phyloP scores from a whole-genome alignment of 208 protist genomes.

The Porcisia hertigi region DNA sequence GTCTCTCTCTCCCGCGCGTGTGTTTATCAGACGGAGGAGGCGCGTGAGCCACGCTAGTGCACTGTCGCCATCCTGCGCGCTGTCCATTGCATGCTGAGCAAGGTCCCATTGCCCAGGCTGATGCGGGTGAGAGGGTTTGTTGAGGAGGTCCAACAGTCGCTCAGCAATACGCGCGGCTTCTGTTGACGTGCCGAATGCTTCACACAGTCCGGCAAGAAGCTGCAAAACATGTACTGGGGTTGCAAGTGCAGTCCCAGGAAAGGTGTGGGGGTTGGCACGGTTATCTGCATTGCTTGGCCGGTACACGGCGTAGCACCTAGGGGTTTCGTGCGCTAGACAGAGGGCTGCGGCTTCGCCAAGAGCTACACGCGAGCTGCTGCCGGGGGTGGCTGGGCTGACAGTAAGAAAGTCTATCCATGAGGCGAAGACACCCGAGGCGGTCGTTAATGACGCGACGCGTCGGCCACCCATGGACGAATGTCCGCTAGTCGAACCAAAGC shows the following conservation, averaged over 20 bases:
- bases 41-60: conserved; percentile 38
- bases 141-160: conserved; percentile 53
- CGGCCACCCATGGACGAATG: not conserved
- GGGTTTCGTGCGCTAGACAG: conserved; percentile 36
- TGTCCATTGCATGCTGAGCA: conserved; percentile 29
- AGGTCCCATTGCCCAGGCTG: conserved; percentile 52
- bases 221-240: conserved; percentile 35
- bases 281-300: conserved; percentile 20
- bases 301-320: conserved; percentile 51
- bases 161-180: conserved; percentile 28
- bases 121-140: conserved; percentile 59
- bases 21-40: conserved; percentile 22
- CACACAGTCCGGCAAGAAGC: conserved; percentile 19
- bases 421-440: not conserved
- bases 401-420: conserved; percentile 25
- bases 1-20: not conserved
- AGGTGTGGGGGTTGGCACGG: not conserved
- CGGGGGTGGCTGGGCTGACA: not conserved
- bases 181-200: not conserved
- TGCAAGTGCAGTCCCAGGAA: not conserved
- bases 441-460: not conserved
- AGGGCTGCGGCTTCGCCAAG: conserved; percentile 29
- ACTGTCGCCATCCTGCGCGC: conserved; percentile 8
- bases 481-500: not conserved
- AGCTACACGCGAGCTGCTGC: conserved; percentile 21